Evolutionary conservation across 1,284 basidiomycete species (phyloP).

Genomic region (Apiotrichum akiyoshidainum): DNA sequence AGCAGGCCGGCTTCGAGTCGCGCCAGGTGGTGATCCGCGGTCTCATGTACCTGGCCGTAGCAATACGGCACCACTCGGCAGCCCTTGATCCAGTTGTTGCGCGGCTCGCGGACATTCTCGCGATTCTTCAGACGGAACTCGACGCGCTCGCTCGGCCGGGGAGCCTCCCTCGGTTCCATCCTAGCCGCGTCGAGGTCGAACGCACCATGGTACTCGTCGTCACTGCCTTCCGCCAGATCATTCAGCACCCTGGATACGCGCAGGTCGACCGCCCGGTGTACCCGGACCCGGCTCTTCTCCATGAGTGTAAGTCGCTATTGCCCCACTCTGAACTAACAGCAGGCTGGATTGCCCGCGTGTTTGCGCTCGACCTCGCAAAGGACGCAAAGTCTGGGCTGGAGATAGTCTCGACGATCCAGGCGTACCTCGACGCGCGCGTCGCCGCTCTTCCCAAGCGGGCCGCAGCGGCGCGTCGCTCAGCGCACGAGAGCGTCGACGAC

Average conservation of each 20-base stretch:
- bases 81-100: constrained; percentile 59
- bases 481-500: constrained; percentile 69
- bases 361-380: constrained; percentile 56
- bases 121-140: constrained; percentile 61
- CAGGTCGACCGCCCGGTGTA: constrained; percentile 49
- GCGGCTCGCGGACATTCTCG: constrained; percentile 68
- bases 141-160: constrained; percentile 20
- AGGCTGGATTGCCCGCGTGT: constrained; percentile 65
- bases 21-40: constrained; percentile 72
- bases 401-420: constrained; percentile 61
- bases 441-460: constrained; percentile 56
- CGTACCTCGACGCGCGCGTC: constrained; percentile 63
- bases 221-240: constrained; percentile 61
- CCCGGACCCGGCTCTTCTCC: constrained; percentile 65
- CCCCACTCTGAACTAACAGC: constrained; percentile 5
- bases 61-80: constrained; percentile 62
- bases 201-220: constrained; percentile 57
- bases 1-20: constrained; percentile 64
- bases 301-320: constrained; percentile 56
- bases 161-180: constrained; percentile 5
- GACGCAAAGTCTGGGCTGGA: constrained; percentile 59
- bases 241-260: constrained; percentile 37
- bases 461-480: constrained; percentile 45
- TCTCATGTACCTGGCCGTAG: constrained; percentile 68
- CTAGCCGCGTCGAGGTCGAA: constrained; percentile 40